Evolutionary conservation across 345 rosid species (phyloP).

Genomic region (Erysimum cheiranthoides): DNA sequence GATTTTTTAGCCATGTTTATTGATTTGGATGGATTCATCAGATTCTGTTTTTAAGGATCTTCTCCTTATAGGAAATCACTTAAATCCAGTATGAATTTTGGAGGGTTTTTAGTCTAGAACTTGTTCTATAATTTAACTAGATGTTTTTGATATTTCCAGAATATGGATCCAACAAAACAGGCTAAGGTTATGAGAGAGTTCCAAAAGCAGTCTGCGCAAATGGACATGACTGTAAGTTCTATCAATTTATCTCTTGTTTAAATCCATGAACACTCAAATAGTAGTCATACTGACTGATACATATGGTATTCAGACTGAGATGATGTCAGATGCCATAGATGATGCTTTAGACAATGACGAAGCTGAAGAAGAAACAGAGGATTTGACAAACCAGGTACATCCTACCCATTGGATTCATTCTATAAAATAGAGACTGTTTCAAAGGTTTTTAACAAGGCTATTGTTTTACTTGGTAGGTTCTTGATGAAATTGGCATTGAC

Average conservation of each 20-base stretch:
- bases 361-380: conserved; percentile 96
- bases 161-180: conserved; percentile 96
- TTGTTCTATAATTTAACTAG: not conserved
- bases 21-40: not conserved
- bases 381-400: conserved; percentile 86
- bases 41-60: not conserved
- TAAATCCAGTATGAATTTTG: not conserved
- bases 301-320: conserved; percentile 71
- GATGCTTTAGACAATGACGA: conserved; percentile 88
- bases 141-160: conserved; percentile 52
- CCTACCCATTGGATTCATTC: not conserved
- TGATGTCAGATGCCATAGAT: conserved; percentile 95
- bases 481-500: conserved; percentile 96
- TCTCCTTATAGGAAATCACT: not conserved
- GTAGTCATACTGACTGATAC: conserved; percentile 17
- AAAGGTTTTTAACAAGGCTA: conserved; percentile 3
- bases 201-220: conserved; percentile 90
- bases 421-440: not conserved
- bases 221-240: conserved; percentile 96
- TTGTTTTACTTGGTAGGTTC: conserved; percentile 58
- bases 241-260: conserved; percentile 27
- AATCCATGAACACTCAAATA: conserved; percentile 25
- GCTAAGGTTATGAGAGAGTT: conserved; percentile 78
- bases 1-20: not conserved
- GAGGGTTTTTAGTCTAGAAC: not conserved